Conservation (phyloP, 1,284 basidiomycete genomes). For the Phellopilus nigrolimitatus region DNA sequence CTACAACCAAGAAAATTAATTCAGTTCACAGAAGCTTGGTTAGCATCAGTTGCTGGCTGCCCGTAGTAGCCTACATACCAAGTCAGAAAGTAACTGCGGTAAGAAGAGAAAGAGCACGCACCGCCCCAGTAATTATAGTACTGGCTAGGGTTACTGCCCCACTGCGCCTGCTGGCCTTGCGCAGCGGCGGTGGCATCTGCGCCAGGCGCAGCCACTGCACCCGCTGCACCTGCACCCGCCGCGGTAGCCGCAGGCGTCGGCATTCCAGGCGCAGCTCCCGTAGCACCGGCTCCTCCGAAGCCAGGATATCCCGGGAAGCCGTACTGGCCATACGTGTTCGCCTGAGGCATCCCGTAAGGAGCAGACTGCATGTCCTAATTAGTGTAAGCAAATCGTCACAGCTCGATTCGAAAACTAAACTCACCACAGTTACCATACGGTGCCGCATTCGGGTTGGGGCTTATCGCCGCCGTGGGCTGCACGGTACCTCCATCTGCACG, state of each 20-base stretch:
- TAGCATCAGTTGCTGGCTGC: constrained; percentile 55
- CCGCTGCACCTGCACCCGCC: constrained; percentile 49
- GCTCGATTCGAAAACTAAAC: constrained; percentile 23
- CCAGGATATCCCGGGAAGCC: constrained; percentile 69
- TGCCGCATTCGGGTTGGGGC: constrained; percentile 56
- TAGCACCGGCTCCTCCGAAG: constrained; percentile 51
- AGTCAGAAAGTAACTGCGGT: constrained; percentile 1
- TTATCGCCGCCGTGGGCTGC: constrained; percentile 48
- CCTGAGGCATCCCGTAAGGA: constrained; percentile 75
- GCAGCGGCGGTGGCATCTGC: constrained; percentile 49
- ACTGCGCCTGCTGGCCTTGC: constrained; percentile 50
- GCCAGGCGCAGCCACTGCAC: constrained; percentile 53
- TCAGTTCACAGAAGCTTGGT: constrained; percentile 36
- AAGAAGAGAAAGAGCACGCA: constrained; percentile 33
- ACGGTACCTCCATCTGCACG: constrained; percentile 66
- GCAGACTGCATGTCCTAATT: constrained; percentile 16
- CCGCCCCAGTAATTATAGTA: constrained; percentile 86
- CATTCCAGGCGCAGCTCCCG: constrained; percentile 61
- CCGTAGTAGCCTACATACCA: constrained; percentile 63
- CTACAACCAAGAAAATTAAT: constrained; percentile 23
- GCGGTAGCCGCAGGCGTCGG: constrained; percentile 48
- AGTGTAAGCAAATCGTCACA: neutral
- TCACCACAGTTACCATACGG: constrained; percentile 72
- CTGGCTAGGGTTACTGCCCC: constrained; percentile 66
- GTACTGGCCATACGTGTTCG: constrained; percentile 74